Base-by-base conservation (phyloP, 148 eudicot species). In the Polygonum aviculare region DNA sequence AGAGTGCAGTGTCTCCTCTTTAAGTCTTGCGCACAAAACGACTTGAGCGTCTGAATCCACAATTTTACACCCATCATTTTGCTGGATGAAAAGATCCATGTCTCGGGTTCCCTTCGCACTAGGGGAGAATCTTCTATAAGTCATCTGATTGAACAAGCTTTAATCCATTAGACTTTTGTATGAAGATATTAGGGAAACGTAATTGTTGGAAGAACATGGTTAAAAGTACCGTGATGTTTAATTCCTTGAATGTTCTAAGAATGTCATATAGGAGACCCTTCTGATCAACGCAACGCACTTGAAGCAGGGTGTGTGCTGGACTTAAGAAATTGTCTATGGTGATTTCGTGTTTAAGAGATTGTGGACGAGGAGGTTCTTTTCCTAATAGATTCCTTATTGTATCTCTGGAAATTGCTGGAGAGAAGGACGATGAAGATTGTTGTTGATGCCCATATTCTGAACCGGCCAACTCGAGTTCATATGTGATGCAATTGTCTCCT, bases 201-300 rank as follows among this genome's bases (percentile, higher is more conserved):
- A 39, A 39, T 7, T 39, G 7, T 39, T 39, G 8, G 21, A 12
- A 57, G 31, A 45, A 74, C 12, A 18, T 31, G 57, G 4, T 39
- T 10, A 12, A 44, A 39, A 14, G 40, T 85, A 92, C 97, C 92
- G 87, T 83, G 45, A 92, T 73, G 73, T 84, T 86, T 74, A 77
- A 82, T 81, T 90, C 94, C 77, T 90, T 90, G 81, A 92, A 73
- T 11, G 94, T 92, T 72, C 94, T 78, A 85, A 92, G 76, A 57
- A 92, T 87, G 76, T 92, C 97, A 80, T 92, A 92, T 57, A 90
- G 86, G 76, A 92, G 89, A 80, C 97, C 94, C 78, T 92, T 92
- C 78, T 90, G 93, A 78, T 92, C 95, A 77, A 76, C 78, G 71
- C 92, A 86, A 49, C 77, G 87, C 67, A 90, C 90, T 83, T 91